These are phyloP conservation scores for Nakaseomyces sp. DNA, from an alignment of 1,139 yeast genomes.

Conservation along the genomic window DNA sequence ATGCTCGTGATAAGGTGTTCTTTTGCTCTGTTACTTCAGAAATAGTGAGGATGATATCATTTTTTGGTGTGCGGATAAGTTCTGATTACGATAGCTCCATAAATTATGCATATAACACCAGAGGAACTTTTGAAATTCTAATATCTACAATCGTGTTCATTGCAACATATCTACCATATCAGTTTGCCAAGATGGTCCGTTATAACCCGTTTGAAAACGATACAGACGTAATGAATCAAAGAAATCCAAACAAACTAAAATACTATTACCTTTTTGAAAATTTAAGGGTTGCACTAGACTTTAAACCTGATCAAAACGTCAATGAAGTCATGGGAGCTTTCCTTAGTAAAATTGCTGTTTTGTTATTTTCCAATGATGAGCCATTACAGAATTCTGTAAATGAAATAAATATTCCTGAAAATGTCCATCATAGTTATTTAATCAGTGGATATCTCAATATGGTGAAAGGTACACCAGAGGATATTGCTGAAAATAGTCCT, in stretches of 20 bases:
- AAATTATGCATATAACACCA: neutral
- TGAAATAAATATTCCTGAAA: neutral
- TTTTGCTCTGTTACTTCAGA: neutral
- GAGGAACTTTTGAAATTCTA: neutral
- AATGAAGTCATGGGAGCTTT: neutral
- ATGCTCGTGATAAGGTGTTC: neutral
- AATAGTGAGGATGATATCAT: neutral
- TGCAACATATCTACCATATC: neutral
- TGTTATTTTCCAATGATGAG: neutral
- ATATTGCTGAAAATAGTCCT: neutral
- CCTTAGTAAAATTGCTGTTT: neutral
- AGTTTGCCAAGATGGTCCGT: neutral
- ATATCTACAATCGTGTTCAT: neutral
- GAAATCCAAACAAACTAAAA: neutral
- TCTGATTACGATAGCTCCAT: neutral
- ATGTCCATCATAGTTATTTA: constrained; percentile 5
- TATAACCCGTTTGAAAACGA: constrained; percentile 2
- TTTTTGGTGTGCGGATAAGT: neutral
- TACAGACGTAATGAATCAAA: neutral
- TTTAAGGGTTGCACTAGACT: neutral
- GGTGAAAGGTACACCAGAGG: constrained; percentile 10
- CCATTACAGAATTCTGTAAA: neutral
- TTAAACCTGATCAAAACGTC: neutral
- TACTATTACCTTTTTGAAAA: neutral
- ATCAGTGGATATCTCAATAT: constrained; percentile 16